Evolutionary conservation across 2,329 filamentous ascomycete species (phyloP).

Genomic region (Exserohilum turcica): DNA sequence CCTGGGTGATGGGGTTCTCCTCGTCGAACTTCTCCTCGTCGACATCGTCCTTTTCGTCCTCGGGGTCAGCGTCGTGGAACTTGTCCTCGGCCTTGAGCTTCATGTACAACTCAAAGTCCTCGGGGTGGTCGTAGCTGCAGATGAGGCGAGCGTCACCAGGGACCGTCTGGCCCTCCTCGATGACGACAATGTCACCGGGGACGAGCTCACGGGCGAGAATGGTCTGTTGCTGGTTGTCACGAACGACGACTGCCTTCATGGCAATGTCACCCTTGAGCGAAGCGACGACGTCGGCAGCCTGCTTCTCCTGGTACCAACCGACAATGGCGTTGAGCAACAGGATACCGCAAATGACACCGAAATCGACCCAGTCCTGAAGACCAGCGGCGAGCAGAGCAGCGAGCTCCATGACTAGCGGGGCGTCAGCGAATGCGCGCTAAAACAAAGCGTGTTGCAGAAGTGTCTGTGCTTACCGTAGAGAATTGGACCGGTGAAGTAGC

Average conservation of each 20-base stretch:
- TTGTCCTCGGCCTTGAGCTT: slow-evolving; percentile 62
- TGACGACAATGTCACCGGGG: slow-evolving; percentile 74
- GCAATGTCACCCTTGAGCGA: slow-evolving; percentile 78
- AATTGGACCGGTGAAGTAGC: slow-evolving; percentile 77
- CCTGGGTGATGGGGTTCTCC: slow-evolving; percentile 59
- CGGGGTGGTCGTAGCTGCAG: slow-evolving; percentile 71
- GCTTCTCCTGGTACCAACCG: slow-evolving; percentile 82
- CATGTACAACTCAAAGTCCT: slow-evolving; percentile 70
- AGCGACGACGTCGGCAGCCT: slow-evolving; percentile 70
- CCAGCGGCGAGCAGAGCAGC: slow-evolving; percentile 74
- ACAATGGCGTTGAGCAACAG: slow-evolving; percentile 75
- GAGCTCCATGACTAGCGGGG: slow-evolving; percentile 70
- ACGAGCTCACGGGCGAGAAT: slow-evolving; percentile 77
- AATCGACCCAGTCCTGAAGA: slow-evolving; percentile 74
- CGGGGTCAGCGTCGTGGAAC: slow-evolving; percentile 62
- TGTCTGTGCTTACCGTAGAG: slow-evolving; percentile 67
- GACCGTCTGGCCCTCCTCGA: slow-evolving; percentile 74
- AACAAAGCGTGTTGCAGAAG: slow-evolving; percentile 16
- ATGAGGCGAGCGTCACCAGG: slow-evolving; percentile 73
- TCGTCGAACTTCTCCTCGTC: slow-evolving; percentile 65
- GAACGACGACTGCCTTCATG: slow-evolving; percentile 71
- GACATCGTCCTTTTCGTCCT: slow-evolving; percentile 65
- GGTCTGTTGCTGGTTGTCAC: slow-evolving; percentile 69
- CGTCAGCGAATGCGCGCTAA: slow-evolving; percentile 17
- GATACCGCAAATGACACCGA: slow-evolving; percentile 79